These are phyloP conservation scores for Spiromastix sp. DNA, from an alignment of 2,329 filamentous ascomycete species.

Conservation along the genomic window DNA sequence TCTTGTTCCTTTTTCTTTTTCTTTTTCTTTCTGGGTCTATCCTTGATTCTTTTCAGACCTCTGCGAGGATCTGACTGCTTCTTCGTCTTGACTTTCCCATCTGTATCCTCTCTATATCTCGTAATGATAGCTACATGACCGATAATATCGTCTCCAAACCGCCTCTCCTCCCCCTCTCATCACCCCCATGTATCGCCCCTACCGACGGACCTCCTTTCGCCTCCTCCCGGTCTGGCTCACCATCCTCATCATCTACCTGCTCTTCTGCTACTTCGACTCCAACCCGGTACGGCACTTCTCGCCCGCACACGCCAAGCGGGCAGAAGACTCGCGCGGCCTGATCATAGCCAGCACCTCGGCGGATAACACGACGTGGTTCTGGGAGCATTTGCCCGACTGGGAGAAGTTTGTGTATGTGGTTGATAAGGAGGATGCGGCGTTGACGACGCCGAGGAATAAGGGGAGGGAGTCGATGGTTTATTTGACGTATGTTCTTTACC, in stretches of 20 bases:
- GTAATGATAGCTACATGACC: too few species aligned
- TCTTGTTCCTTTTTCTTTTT: background rate
- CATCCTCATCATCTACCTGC: background rate
- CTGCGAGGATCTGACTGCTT: background rate
- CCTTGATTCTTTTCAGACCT: background rate
- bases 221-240: background rate
- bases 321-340: slow-evolving; percentile 9
- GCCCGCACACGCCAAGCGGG: background rate
- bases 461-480: slow-evolving; percentile 36
- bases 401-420: slow-evolving; percentile 46
- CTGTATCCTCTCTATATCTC: background rate
- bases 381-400: slow-evolving; percentile 35
- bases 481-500: slow-evolving; percentile 25
- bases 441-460: slow-evolving; percentile 39
- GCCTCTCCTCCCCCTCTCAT: background rate
- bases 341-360: slow-evolving; percentile 30
- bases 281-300: background rate
- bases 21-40: background rate
- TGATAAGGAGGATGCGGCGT: slow-evolving; percentile 36
- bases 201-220: background rate
- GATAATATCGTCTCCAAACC: too few species aligned
- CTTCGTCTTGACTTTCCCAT: too few species aligned
- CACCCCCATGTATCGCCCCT: background rate
- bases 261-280: slow-evolving; percentile 2
- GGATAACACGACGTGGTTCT: slow-evolving; percentile 32